Conservation (phyloP, 345 rosid genomes). For the Salix purpurea region DNA sequence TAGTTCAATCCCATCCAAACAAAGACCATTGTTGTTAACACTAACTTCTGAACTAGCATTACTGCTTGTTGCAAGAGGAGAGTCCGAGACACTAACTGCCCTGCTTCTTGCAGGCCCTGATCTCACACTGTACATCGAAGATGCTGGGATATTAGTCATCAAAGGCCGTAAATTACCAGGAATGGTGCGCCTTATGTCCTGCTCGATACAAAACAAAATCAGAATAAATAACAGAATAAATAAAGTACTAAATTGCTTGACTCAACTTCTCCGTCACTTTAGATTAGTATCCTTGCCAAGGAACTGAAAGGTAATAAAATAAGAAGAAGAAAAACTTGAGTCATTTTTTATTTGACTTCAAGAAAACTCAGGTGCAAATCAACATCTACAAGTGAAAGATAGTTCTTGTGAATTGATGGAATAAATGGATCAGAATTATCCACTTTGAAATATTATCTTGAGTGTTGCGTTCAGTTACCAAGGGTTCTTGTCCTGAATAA, state of each 20-base stretch:
- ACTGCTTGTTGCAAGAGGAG: conserved; percentile 95
- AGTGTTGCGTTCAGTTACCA: neutral
- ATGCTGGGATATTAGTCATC: conserved; percentile 94
- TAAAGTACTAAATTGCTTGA: neutral
- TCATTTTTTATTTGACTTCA: neutral
- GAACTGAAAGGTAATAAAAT: neutral
- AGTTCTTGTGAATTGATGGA: neutral
- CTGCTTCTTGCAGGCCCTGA: conserved; percentile 68
- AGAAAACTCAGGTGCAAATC: neutral
- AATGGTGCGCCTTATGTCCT: conserved; percentile 91
- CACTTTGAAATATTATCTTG: neutral
- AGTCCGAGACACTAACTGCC: conserved; percentile 71
- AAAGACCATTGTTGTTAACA: conserved; percentile 63
- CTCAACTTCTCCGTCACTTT: neutral
- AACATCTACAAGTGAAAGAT: neutral
- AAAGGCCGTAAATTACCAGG: conserved; percentile 83
- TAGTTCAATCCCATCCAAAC: conserved; percentile 51
- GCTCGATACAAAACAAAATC: conserved; percentile 24
- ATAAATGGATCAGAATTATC: neutral
- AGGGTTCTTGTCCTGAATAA: neutral
- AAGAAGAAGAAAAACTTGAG: neutral
- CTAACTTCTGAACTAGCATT: conserved; percentile 95
- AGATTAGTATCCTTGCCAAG: neutral
- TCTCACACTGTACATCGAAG: conserved; percentile 95
- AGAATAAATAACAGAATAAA: neutral